Evolutionary conservation across 805 yeast genomes (phyloP).

Genomic region (Wickerhamiella galacta): DNA sequence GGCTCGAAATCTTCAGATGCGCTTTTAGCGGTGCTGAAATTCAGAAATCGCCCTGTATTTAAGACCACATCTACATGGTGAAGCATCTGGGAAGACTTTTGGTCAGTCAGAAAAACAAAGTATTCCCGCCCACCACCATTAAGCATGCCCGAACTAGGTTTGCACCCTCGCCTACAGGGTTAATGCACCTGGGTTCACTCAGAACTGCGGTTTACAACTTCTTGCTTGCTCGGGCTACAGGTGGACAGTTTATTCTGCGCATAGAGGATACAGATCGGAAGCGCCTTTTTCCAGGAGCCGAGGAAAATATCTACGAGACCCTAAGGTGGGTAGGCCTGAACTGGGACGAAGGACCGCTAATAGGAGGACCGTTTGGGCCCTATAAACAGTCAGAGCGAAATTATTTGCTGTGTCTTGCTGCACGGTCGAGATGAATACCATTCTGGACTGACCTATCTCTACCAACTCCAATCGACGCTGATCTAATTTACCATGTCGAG

Average conservation of each 20-base stretch:
- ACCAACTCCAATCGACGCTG: no score
- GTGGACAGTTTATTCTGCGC: constrained; percentile 66
- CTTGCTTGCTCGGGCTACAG: constrained; percentile 58
- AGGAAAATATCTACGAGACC: constrained; percentile 56
- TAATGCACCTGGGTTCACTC: constrained; percentile 80
- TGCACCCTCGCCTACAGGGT: constrained; percentile 98
- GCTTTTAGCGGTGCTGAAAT: no score
- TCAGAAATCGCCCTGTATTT: no score
- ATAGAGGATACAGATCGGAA: constrained; percentile 87
- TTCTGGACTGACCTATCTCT: no score
- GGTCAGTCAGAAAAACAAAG: not conserved
- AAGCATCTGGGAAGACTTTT: constrained; percentile 1
- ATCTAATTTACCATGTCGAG: not conserved
- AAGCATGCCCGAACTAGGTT: constrained; percentile 70
- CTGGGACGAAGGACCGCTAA: constrained; percentile 70
- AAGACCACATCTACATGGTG: no score
- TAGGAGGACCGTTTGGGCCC: constrained; percentile 46
- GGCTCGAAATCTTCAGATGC: no score
- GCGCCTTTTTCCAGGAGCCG: constrained; percentile 68
- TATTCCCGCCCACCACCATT: not conserved
- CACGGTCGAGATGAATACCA: no score
- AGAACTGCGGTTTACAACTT: constrained; percentile 89
- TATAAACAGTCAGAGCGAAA: constrained; percentile 82
- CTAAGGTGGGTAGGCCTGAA: constrained; percentile 60
- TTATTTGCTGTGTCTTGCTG: no score